Evolutionary conservation across 345 rosid species (phyloP).

Genomic region (Eucalyptus pumila): DNA sequence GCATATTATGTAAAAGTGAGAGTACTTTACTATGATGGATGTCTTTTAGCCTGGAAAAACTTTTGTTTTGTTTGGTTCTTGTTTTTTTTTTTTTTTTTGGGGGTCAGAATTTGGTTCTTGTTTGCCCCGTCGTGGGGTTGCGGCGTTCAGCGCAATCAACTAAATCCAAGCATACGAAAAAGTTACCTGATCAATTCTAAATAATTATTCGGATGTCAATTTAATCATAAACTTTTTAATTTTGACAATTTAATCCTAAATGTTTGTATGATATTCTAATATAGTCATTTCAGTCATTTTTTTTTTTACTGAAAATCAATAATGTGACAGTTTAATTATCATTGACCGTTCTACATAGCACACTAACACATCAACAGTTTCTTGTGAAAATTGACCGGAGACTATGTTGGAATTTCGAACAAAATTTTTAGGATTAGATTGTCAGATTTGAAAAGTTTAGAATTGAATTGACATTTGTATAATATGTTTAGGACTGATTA

Average conservation of each 20-base stretch:
- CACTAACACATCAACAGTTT: background rate
- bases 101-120: background rate
- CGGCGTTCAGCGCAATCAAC: background rate
- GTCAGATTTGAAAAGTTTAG: background rate
- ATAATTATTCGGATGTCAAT: background rate
- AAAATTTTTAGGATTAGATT: background rate
- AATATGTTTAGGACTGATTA: background rate
- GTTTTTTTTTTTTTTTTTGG: too few relatives aligned
- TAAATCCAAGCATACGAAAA: background rate
- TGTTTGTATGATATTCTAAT: background rate
- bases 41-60: background rate
- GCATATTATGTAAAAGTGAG: too few relatives aligned
- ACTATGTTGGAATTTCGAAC: background rate
- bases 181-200: background rate
- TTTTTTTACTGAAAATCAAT: background rate
- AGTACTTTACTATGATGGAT: background rate
- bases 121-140: background rate
- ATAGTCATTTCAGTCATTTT: background rate
- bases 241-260: background rate
- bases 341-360: background rate
- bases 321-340: background rate
- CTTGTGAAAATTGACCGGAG: accelerated
- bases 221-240: background rate
- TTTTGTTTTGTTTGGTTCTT: background rate
- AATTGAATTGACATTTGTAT: background rate